These are phyloP conservation scores for Microdochium paspali DNA, from an alignment of 2,329 filamentous ascomycete genomes.

Conservation along the genomic window DNA sequence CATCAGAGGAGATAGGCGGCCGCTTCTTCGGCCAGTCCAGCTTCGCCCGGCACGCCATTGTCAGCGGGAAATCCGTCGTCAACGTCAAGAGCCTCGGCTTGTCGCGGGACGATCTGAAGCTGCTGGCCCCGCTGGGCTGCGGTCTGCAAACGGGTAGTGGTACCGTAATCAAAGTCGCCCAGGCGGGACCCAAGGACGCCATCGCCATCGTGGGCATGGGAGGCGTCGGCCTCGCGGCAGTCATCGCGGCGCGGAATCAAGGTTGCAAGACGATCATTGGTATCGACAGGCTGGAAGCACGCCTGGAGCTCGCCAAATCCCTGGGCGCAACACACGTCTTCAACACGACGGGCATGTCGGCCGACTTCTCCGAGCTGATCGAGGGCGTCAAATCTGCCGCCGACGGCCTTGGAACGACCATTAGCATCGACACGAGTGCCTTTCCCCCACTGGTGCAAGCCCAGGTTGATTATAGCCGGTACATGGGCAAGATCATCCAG, in stretches of 20 bases:
- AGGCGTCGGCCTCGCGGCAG: conserved; percentile 27
- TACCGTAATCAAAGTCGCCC: conserved; percentile 25
- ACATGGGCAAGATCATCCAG: conserved; percentile 19
- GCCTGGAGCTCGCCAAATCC: conserved; percentile 29
- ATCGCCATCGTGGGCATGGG: conserved; percentile 28
- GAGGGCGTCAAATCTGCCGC: conserved; percentile 16
- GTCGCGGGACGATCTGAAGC: conserved; percentile 4
- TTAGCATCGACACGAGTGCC: conserved; percentile 21
- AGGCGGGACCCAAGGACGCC: conserved; percentile 12
- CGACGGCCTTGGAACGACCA: conserved; percentile 14
- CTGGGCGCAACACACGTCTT: conserved; percentile 33
- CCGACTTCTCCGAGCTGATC: conserved; percentile 11
- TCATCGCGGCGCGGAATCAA: conserved; percentile 24
- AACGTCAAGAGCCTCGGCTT: conserved; percentile 6
- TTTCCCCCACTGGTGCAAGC: conserved; percentile 15
- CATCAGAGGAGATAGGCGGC: conserved; percentile 10
- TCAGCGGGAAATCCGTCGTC: conserved; percentile 12
- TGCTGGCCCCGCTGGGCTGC: conserved; percentile 29
- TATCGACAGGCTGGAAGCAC: conserved; percentile 30
- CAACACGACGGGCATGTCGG: conserved; percentile 17
- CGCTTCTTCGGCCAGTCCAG: conserved; percentile 24
- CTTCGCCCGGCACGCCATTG: conserved; percentile 15
- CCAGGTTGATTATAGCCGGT: conserved; percentile 17
- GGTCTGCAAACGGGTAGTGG: conserved; percentile 33
- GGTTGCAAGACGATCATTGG: conserved; percentile 27